These are phyloP conservation scores for Cytospora leucostoma DNA, from an alignment of 2,329 filamentous ascomycete species.

Conservation along the genomic window DNA sequence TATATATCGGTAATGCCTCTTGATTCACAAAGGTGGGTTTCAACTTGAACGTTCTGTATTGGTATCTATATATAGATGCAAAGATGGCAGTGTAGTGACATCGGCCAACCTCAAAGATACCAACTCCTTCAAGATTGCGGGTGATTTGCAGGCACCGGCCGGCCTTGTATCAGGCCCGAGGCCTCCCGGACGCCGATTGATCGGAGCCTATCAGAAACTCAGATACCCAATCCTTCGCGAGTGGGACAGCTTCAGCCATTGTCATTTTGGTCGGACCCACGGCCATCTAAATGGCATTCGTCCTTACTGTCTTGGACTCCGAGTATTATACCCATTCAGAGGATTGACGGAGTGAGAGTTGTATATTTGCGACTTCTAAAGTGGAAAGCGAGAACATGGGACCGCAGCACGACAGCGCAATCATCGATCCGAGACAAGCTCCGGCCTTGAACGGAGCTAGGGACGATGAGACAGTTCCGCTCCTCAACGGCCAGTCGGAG, in stretches of 20 bases:
- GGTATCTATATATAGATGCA: too few species aligned
- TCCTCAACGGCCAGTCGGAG: slow-evolving; percentile 24
- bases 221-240: not conserved
- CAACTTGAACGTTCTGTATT: too few species aligned
- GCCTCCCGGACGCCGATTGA: too few species aligned
- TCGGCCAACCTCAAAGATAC: too few species aligned
- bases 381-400: slow-evolving; percentile 12
- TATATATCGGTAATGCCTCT: too few species aligned
- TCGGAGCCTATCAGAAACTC: not conserved
- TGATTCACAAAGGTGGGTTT: too few species aligned
- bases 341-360: not conserved
- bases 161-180: too few species aligned
- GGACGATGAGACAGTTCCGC: slow-evolving; percentile 27
- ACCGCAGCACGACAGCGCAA: slow-evolving; percentile 3
- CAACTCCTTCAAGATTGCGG: too few species aligned
- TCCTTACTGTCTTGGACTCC: not conserved
- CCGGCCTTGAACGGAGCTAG: slow-evolving; percentile 10
- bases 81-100: too few species aligned
- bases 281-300: too few species aligned
- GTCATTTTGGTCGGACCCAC: not conserved
- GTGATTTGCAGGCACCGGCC: too few species aligned
- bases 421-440: slow-evolving; percentile 24
- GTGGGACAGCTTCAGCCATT: not conserved
- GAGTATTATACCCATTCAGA: not conserved
- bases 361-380: not conserved